phyloP scores from a whole-genome alignment of 768 basidiomycete species.

The Leccinum variicolor region DNA sequence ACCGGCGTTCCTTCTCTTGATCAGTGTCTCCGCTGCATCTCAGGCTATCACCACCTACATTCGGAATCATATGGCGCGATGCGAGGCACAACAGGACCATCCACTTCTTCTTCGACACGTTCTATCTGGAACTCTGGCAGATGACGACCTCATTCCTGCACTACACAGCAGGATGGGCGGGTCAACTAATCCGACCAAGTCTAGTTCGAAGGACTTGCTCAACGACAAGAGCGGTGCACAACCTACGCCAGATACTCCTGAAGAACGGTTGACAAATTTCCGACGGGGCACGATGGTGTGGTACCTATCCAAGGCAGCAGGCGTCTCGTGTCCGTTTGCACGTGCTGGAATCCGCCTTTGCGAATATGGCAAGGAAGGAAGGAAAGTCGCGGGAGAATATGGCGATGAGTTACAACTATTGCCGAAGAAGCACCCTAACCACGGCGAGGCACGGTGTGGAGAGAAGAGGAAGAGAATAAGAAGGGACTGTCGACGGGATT shows the following conservation, averaged over 20 bases:
- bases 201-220: slow-evolving; percentile 10
- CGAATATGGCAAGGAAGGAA: slow-evolving; percentile 58
- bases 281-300: slow-evolving; percentile 77
- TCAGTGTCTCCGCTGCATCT: slow-evolving; percentile 70
- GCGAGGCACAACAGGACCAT: slow-evolving; percentile 66
- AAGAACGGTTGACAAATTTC: slow-evolving; percentile 61
- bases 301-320: slow-evolving; percentile 75
- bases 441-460: slow-evolving; percentile 38
- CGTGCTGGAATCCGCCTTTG: slow-evolving; percentile 69
- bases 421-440: slow-evolving; percentile 42
- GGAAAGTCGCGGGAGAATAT: slow-evolving; percentile 24
- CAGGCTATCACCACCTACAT: slow-evolving; percentile 85
- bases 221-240: slow-evolving; percentile 28
- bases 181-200: slow-evolving; percentile 43
- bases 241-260: slow-evolving; percentile 3
- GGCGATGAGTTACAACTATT: slow-evolving; percentile 30
- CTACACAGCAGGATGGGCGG: slow-evolving; percentile 70
- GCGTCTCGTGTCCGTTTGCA: slow-evolving; percentile 72
- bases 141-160: slow-evolving; percentile 73
- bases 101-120: slow-evolving; percentile 71
- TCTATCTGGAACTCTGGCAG: slow-evolving; percentile 66
- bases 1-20: background rate
- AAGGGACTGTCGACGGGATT: slow-evolving; percentile 29
- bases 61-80: slow-evolving; percentile 67
- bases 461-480: slow-evolving; percentile 44